A percentile compares a stretch with the other conserved stretches of the same genome.
These are phyloP conservation scores for Dendrobium huoshanense DNA, from an alignment of 106 monocot genomes.

Conservation along the genomic window DNA sequence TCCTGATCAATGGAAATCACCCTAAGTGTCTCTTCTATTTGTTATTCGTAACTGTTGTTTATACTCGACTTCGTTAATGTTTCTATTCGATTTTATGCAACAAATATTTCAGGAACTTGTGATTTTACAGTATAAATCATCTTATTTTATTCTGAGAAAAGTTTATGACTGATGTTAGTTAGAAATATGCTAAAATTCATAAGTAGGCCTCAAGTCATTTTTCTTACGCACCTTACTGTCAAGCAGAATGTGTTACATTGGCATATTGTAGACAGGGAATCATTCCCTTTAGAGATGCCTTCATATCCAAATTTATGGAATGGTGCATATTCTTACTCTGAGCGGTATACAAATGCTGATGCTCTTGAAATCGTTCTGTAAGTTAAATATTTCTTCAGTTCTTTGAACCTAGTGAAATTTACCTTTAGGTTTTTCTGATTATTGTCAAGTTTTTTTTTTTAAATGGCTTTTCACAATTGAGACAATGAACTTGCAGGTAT, in stretches of 20 bases:
- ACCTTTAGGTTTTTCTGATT: background rate
- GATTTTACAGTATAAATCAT: background rate
- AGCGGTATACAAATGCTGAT: slow-evolving; percentile 81
- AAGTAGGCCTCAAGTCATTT: background rate
- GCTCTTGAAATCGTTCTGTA: slow-evolving; percentile 82
- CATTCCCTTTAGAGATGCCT: slow-evolving; percentile 88
- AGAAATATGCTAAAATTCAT: background rate
- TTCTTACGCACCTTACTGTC: background rate
- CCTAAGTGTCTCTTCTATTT: no score
- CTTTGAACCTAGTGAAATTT: background rate
- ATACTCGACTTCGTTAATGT: no score
- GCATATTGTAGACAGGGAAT: slow-evolving; percentile 91
- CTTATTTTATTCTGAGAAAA: background rate
- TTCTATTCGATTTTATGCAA: background rate
- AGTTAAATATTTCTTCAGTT: slow-evolving; percentile 18
- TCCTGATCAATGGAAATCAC: no score
- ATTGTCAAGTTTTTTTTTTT: background rate
- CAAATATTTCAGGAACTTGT: background rate
- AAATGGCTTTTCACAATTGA: background rate
- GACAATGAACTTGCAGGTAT: slow-evolving; percentile 50
- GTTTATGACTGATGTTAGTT: background rate
- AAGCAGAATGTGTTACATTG: slow-evolving; percentile 96
- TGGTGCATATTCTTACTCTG: slow-evolving; percentile 72
- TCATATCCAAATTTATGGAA: slow-evolving; percentile 91
- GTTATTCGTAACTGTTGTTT: no score